Percentiles rank a stretch among this genome's conserved stretches.
phyloP scores from a whole-genome alignment of 768 basidiomycete genomes.

The Trametes coccinea region DNA sequence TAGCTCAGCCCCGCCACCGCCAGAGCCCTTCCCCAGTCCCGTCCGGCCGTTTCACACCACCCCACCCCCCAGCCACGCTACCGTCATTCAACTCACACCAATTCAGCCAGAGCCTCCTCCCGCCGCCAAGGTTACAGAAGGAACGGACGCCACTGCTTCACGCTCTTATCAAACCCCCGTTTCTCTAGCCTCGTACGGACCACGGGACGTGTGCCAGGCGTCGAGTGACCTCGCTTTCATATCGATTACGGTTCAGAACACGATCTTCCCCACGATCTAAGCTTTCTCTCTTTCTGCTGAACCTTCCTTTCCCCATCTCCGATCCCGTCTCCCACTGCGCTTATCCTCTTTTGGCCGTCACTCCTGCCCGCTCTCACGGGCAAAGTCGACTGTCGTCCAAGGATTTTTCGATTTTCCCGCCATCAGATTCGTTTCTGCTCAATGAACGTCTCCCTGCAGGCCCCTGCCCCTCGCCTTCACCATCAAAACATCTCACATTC shows the following conservation, averaged over 20 bases:
- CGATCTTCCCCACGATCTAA: slow-evolving; percentile 21
- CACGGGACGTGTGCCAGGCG: background rate
- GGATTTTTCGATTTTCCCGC: background rate
- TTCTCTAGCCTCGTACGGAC: background rate
- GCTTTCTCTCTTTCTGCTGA: background rate
- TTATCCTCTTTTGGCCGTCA: slow-evolving; percentile 12
- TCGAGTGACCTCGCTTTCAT: background rate
- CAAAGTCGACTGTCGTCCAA: background rate
- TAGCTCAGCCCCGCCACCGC: no score
- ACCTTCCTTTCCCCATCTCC: slow-evolving; percentile 17
- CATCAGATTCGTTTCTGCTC: background rate
- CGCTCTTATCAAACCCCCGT: background rate
- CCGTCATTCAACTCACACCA: background rate
- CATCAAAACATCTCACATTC: background rate
- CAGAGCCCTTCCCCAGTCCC: background rate
- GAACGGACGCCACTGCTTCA: background rate
- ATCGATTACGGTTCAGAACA: background rate
- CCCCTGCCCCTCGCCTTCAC: background rate
- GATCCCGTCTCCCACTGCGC: slow-evolving; percentile 13
- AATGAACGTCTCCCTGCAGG: background rate
- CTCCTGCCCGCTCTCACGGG: slow-evolving; percentile 3
- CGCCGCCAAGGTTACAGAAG: background rate
- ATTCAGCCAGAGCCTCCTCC: background rate
- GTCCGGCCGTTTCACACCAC: background rate
- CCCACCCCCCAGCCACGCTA: background rate